Base-by-base conservation (phyloP, 2,329 filamentous ascomycete species). In the Helotiales sp. region DNA sequence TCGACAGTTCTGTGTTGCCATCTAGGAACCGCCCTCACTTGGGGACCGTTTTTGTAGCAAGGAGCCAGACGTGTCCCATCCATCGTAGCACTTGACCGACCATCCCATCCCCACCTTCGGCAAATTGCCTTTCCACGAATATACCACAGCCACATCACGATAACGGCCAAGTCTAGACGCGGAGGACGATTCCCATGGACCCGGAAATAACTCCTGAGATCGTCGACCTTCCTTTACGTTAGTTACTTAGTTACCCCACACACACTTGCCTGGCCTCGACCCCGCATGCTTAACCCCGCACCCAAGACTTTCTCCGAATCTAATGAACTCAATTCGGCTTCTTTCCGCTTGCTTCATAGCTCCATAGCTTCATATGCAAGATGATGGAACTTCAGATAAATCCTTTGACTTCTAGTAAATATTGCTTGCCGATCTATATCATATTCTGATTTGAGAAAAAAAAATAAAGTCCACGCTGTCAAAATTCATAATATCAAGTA, bases 241-340 rank as follows among this genome's bases (percentile, higher is more conserved):
- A n/a, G n/a, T n/a, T n/a, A n/a, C n/a, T n/a, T n/a, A n/a, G n/a
- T 45, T 60, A 60, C 57, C 57, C 57, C 57, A 47, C 57, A 60
- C 34, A 28, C 17, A 20, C 30, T 28, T 54, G 24, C 7, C 37
- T 54, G 49, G 13, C 34, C n/a, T 40, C 49, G 6, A 57, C 52
- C 52, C 52, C 30, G 52, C 52, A 37, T 24, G 26, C 30, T 7
- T 15, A 15, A 57, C 52, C 52, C 52, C 52, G 52, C 52, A 57
- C 52, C 17, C 26, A 30, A n/a, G 3, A 24, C 22, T 15, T 17
- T 50, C 47, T 11, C 47, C 47, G 22, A 50, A 26, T 50, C 22
- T 50, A 13, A 24, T 13, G n/a, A 24, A 15, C 2, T 13, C 7
- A 10, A 24, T 26, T 15, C 22, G 47, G 20, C 10, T 26, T 26